Percentiles rank a stretch among this genome's conserved stretches.
Conservation (phyloP, 2,329 filamentous ascomycete genomes). For the Cryphonectria japonica region DNA sequence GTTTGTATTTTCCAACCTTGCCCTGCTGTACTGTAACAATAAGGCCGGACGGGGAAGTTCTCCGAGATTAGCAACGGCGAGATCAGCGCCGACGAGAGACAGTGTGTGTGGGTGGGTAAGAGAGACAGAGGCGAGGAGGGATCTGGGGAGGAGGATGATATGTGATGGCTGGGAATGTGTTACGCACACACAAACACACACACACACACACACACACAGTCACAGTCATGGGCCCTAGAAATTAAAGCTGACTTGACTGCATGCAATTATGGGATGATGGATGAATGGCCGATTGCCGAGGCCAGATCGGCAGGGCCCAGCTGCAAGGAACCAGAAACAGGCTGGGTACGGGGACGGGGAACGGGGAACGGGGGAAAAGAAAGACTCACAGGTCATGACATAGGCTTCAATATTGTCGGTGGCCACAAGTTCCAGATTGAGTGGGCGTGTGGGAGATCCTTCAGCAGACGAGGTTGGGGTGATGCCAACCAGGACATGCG, state of each 20-base stretch:
- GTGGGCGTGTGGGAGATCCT: constrained; percentile 3
- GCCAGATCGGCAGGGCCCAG: constrained; percentile 22
- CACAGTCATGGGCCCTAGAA: background rate
- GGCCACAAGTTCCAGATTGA: constrained; percentile 26
- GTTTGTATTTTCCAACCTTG: constrained; percentile 55
- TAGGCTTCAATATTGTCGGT: constrained; percentile 23
- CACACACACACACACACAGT: background rate
- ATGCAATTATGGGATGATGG: background rate
- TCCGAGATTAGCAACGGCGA: constrained; percentile 17
- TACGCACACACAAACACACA: background rate
- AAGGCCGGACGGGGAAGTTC: background rate
- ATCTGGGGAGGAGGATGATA: background rate
- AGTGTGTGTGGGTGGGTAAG: background rate
- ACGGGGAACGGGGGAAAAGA: background rate
- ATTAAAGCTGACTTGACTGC: background rate
- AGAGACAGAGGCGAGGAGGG: background rate
- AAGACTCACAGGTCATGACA: constrained; percentile 24
- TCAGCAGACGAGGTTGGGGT: constrained; percentile 11
- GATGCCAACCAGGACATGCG: constrained; percentile 25
- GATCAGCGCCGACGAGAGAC: constrained; percentile 6
- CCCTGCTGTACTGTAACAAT: constrained; percentile 58
- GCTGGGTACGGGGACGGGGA: constrained; percentile 1
- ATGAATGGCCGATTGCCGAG: constrained; percentile 16
- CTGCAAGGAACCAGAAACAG: constrained; percentile 21
- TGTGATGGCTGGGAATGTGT: constrained; percentile 61